A percentile compares a stretch with the other conserved stretches of the same genome.
Conservation (phyloP, 805 yeast species). For the Wickerhamomyces bovis region DNA sequence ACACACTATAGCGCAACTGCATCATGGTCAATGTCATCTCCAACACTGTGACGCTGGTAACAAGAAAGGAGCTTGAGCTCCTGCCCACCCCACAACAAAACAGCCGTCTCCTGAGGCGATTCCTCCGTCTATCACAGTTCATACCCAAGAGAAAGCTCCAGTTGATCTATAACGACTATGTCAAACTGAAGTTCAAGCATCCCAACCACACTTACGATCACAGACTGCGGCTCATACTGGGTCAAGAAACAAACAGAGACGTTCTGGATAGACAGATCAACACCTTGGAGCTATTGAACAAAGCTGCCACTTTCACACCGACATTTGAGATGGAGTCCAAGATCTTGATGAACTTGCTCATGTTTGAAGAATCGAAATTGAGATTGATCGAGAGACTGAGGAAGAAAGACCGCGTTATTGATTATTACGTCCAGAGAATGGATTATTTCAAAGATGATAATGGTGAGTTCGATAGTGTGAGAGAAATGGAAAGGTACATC, state of each 20-base stretch:
- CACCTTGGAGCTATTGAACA: neutral
- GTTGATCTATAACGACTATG: slow-evolving; percentile 1
- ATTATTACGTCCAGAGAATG: neutral
- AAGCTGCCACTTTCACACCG: neutral
- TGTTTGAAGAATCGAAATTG: slow-evolving; percentile 3
- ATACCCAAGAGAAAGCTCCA: slow-evolving; percentile 6
- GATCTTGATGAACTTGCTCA: slow-evolving; percentile 4
- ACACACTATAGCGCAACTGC: too few relatives aligned
- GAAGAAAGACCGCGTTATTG: neutral
- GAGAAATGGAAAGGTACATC: slow-evolving; percentile 4
- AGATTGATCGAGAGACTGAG: neutral
- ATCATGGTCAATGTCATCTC: neutral
- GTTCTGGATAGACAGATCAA: neutral
- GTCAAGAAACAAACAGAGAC: neutral
- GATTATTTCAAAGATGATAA: neutral
- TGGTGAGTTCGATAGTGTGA: slow-evolving; percentile 2
- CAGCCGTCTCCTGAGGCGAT: neutral
- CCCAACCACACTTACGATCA: neutral
- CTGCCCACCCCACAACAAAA: neutral
- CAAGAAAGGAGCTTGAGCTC: neutral
- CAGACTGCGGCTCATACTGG: neutral
- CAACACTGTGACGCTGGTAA: neutral
- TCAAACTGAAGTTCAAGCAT: neutral
- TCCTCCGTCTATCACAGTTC: slow-evolving; percentile 2
- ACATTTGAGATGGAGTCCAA: slow-evolving; percentile 2